Evolutionary conservation across 306 rosid genomes (phyloP), one percentile per base, ranked within the genome.

Genomic region (Vigna trinervia): DNA sequence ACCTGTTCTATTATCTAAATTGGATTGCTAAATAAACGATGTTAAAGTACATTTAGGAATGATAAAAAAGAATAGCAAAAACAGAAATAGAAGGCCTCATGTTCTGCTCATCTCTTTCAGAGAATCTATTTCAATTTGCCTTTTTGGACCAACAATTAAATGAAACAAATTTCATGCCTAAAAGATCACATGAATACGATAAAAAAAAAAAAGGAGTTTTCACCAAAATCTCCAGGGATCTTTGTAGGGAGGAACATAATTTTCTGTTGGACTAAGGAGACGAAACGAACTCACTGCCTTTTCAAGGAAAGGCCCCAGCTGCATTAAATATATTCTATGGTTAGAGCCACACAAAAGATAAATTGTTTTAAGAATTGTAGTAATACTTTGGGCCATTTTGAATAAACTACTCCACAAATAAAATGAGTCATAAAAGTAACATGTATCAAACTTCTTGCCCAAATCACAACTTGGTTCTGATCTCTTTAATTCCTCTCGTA

Each of bases 191-290:
- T 14, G 51, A 78, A 73, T 76, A 66, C 76, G 78, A 36, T 47
- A 8, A 52, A 60, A 58, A 76, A 17, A 17, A 17, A 87, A 79
- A 38, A 34, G n/a, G 76, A 60, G 36, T 20, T 62, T 81, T 88
- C 87, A 96, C 99, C 99, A 96, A 90, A 96, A 92, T 85, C 98
- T 88, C 98, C 99, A 96, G 2, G 97, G 99, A 87, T 92, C 99
- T 88, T 91, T 89, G 88, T 41, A 91, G 19, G 99, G 98, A 82
- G 99, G 98, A 71, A 92, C 94, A 73, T 96, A 92, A 34, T 91
- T 79, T 80, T 92, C 90, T 0, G 97, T 91, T 12, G 99, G 94
- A 32, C 88, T 85, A 20, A 87, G 78, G 62, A 96, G 98, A 50
- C 89, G 94, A 83, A 92, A 96, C n/a, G 99, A 96, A 70, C 80